Evolutionary conservation across 2,329 filamentous ascomycete genomes (phyloP), one percentile per base, ranked within the genome.

Genomic region (Cladorrhinum sp.): DNA sequence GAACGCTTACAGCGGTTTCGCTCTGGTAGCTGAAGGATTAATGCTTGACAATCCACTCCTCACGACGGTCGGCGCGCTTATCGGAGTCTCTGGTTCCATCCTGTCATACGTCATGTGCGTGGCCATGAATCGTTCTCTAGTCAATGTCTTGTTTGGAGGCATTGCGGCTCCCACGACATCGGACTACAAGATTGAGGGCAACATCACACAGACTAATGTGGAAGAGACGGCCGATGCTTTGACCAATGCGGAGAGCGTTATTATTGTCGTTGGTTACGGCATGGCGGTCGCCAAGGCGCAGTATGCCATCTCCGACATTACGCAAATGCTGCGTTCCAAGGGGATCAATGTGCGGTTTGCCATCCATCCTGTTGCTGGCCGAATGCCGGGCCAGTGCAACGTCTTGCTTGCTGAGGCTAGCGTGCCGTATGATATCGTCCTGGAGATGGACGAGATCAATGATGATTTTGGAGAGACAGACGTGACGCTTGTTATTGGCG

Each of bases 371-470:
- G 92, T 96, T 26, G 92, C 92, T 0, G 92, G 92, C 10, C 86
- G 92, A 30, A 96, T 96, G 92, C 92, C 92, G 0, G 92, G 92
- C 0, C 92, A 96, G 75, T 96, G 92, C 77, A 96, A 96, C 70
- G 92, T 96, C 3, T 80, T 96, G 2, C 85, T 96, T 14, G 92
- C 92, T 0, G 92, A 96, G 74, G 92, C 92, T 1, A 88, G 84
- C 33, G 92, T 96, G 28, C 91, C 91, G 2, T 96, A 96, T 70
- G 92, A 96, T 68, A 94, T 96, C 59, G 92, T 96, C 26, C 82
- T 96, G 51, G 92, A 96, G 76, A 96, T 96, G 92, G 92, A 96
- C 68, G 92, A 96, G 78, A 96, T 96, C 77, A 96, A 96, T 73
- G 92, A 96, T 64, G 92, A 96, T 70, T 96, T 96, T 73, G 75